Percentiles rank a stretch among this genome's conserved stretches.
phyloP scores from a whole-genome alignment of 495 filamentous ascomycete species.

The Penicillium psychrofluorescens region DNA sequence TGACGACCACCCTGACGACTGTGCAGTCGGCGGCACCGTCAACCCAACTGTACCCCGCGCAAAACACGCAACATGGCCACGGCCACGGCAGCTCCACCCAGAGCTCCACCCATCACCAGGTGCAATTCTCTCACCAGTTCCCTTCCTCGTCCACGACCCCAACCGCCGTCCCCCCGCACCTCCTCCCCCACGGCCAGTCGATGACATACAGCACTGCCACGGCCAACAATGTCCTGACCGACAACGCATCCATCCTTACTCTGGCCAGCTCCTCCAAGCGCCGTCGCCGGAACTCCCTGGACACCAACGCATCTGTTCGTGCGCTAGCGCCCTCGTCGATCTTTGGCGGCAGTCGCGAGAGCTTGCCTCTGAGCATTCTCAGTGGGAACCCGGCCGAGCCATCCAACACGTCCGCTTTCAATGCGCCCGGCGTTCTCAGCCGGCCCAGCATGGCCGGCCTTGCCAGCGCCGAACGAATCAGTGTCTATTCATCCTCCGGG shows the following conservation, averaged over 20 bases:
- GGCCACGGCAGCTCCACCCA: constrained; percentile 37
- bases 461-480: constrained; percentile 68
- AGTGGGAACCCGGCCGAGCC: constrained; percentile 64
- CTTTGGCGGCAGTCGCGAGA: constrained; percentile 85
- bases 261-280: constrained; percentile 93
- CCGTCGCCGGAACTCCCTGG: constrained; percentile 78
- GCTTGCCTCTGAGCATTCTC: constrained; percentile 79
- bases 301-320: constrained; percentile 92
- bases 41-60: constrained; percentile 42
- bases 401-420: constrained; percentile 45
- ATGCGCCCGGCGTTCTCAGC: constrained; percentile 33
- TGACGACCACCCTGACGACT: constrained; percentile 92
- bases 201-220: constrained; percentile 83
- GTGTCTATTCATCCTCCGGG: constrained; percentile 78
- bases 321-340: constrained; percentile 86
- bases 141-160: constrained; percentile 56
- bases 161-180: constrained; percentile 74
- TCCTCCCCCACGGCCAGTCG: constrained; percentile 61
- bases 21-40: constrained; percentile 83
- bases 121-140: constrained; percentile 87
- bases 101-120: constrained; percentile 41
- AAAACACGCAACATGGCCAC: constrained; percentile 32
- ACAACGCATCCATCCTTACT: constrained; percentile 93
- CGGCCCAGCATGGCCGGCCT: constrained; percentile 54
- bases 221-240: constrained; percentile 84